These are phyloP conservation scores for Amanita subjunquillea DNA, from an alignment of 768 basidiomycete genomes.

Conservation along the genomic window DNA sequence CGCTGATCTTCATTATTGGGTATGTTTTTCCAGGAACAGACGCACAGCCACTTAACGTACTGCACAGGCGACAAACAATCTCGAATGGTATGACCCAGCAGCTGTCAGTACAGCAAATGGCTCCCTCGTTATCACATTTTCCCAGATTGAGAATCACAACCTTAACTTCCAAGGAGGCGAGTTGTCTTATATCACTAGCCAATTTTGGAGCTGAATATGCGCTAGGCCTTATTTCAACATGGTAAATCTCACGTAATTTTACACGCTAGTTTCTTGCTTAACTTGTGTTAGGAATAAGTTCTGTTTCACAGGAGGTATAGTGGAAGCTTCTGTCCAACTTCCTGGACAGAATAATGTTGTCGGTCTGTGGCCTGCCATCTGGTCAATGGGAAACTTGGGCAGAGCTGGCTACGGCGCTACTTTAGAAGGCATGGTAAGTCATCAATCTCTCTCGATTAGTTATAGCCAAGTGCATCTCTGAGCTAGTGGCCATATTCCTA, in stretches of 20 bases:
- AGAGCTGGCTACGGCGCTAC: slow-evolving; percentile 80
- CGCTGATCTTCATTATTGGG: slow-evolving; percentile 72
- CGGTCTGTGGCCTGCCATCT: slow-evolving; percentile 69
- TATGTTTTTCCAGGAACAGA: slow-evolving; percentile 13
- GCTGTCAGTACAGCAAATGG: slow-evolving; percentile 64
- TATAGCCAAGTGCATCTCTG: slow-evolving; percentile 1
- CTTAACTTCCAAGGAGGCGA: slow-evolving; percentile 57
- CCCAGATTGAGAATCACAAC: slow-evolving; percentile 45
- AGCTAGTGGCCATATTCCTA: slow-evolving; percentile 73
- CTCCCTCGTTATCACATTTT: slow-evolving; percentile 60
- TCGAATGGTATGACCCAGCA: slow-evolving; percentile 86
- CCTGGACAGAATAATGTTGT: slow-evolving; percentile 55
- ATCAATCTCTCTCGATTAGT: slow-evolving; percentile 2
- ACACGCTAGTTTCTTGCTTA: not conserved
- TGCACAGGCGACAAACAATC: slow-evolving; percentile 45
- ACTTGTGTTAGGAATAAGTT: slow-evolving; percentile 57
- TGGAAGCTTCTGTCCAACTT: slow-evolving; percentile 50
- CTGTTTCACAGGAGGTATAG: slow-evolving; percentile 73
- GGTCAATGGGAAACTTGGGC: slow-evolving; percentile 60
- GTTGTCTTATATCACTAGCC: slow-evolving; percentile 21
- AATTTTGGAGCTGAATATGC: slow-evolving; percentile 11
- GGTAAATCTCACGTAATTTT: slow-evolving; percentile 27
- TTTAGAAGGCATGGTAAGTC: slow-evolving; percentile 60
- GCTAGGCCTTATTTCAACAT: slow-evolving; percentile 29
- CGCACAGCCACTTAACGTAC: not conserved